Evolutionary conservation across 345 rosid species (phyloP), one percentile per base, ranked within the genome.

Genomic region (Toxicodendron radicans): DNA sequence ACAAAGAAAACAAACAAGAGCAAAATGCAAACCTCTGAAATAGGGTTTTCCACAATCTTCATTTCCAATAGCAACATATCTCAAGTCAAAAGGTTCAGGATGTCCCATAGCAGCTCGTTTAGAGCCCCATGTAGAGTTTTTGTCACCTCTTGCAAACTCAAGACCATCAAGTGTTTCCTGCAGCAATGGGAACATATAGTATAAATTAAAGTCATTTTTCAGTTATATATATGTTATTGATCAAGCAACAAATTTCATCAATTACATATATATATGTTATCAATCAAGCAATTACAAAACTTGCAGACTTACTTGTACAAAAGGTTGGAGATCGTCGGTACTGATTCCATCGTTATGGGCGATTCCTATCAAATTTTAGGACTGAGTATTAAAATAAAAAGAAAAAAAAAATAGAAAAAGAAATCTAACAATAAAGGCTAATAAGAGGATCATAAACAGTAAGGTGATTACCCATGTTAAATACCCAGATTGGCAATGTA

Each of bases 161-260:
- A 93, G 79, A 62, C 99, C 93, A 58, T 93, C 99, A 52, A 95
- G 92, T 67, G 99, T 97, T 84, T 95, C 98, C 98, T 95, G 86
- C 67, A 85, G 86, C 67, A 85, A 83, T 52, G 54, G 58, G 59
- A 33, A 72, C 43, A 38, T 7, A 38, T 38, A 5, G 8, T 7
- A 27, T n/a, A n/a, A n/a, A 35, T 35, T 35, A 35, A 32, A 35
- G 41, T 2, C 41, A 35, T 2, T 35, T 35, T 35, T 38, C 8
- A 38, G 8, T 38, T 5, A 38, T 7, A 38, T 38, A 5, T 5
- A 38, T 38, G 43, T 38, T 38, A 38, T 38, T 5, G 43, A 57
- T 27, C 65, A 72, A 69, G 51, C 65, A 72, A 35, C 43, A 38
- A 0, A 38, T 24, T 24, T 24, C 27, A 24, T 24, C 27, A 24